Evolutionary conservation across 352 stramenopile genomes (phyloP).

Genomic region (Thraustotheca clavata): DNA sequence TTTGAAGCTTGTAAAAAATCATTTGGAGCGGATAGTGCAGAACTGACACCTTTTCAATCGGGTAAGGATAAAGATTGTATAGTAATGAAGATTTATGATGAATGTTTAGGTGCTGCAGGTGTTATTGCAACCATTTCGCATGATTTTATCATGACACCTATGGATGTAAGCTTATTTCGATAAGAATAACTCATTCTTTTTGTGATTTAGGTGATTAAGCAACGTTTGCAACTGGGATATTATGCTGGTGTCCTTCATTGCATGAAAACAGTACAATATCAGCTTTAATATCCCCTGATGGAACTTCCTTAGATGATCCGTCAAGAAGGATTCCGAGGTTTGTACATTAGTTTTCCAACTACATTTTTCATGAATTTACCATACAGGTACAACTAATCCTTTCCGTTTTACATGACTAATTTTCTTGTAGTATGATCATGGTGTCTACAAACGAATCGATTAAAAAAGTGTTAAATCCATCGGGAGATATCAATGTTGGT

Average conservation of each 20-base stretch:
- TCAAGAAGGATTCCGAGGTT: constrained; percentile 58
- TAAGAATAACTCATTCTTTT: not conserved
- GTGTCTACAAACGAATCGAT: constrained; percentile 96
- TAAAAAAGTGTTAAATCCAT: constrained; percentile 91
- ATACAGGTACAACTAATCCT: constrained; percentile 64
- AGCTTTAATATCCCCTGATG: constrained; percentile 2
- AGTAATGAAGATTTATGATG: constrained; percentile 20
- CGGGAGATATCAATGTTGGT: constrained; percentile 73
- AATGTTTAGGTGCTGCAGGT: constrained; percentile 71
- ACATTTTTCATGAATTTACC: constrained; percentile 98
- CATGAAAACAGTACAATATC: constrained; percentile 54
- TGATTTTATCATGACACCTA: constrained; percentile 97
- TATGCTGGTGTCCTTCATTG: constrained; percentile 90
- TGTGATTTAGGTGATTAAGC: constrained; percentile 92
- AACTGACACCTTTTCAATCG: constrained; percentile 63
- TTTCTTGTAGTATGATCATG: constrained; percentile 89
- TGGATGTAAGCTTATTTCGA: constrained; percentile 74
- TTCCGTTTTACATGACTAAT: not conserved
- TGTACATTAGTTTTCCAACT: constrained; percentile 95
- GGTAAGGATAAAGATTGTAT: constrained; percentile 25
- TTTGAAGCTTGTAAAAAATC: constrained; percentile 86
- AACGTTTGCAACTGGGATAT: constrained; percentile 98
- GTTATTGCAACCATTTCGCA: constrained; percentile 94
- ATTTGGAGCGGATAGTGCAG: constrained; percentile 57
- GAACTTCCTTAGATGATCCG: constrained; percentile 47